These are phyloP conservation scores for Vitellaria paradoxa DNA, from an alignment of 179 eudicot species.

Conservation along the genomic window DNA sequence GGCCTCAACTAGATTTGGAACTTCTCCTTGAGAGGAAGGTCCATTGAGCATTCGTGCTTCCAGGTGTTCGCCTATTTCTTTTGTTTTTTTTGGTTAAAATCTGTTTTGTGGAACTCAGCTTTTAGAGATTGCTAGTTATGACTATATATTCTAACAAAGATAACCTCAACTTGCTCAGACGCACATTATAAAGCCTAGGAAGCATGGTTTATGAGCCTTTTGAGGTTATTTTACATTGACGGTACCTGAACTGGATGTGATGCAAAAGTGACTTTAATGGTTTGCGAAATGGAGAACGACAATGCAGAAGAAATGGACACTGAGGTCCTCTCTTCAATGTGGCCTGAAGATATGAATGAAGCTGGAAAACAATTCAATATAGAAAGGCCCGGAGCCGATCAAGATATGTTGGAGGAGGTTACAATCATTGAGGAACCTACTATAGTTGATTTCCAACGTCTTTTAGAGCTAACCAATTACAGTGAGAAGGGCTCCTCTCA, in stretches of 20 bases:
- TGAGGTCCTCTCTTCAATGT: conserved; percentile 49
- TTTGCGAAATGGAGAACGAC: conserved; percentile 37
- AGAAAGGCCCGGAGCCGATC: conserved; percentile 40
- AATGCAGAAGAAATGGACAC: conserved; percentile 44
- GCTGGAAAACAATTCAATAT: conserved; percentile 44
- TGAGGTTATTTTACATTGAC: too few relatives aligned
- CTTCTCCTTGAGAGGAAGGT: too few relatives aligned
- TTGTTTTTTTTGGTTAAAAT: too few relatives aligned
- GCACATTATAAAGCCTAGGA: too few relatives aligned
- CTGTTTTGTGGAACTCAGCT: too few relatives aligned
- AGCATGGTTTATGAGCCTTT: not conserved
- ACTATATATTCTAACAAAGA: too few relatives aligned
- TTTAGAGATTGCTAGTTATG: too few relatives aligned
- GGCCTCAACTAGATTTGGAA: too few relatives aligned
- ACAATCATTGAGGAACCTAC: conserved; percentile 46
- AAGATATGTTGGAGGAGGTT: conserved; percentile 54
- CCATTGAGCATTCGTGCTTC: not conserved
- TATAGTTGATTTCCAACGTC: conserved; percentile 57
- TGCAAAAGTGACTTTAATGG: conserved; percentile 19
- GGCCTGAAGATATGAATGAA: conserved; percentile 61
- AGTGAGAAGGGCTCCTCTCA: conserved; percentile 81
- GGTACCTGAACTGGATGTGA: too few relatives aligned
- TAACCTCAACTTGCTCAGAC: too few relatives aligned
- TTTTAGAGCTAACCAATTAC: conserved; percentile 49
- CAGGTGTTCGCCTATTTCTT: not conserved